These are phyloP conservation scores for Zygosaccharomyces siamensis DNA, from an alignment of 805 yeast genomes.

Conservation along the genomic window DNA sequence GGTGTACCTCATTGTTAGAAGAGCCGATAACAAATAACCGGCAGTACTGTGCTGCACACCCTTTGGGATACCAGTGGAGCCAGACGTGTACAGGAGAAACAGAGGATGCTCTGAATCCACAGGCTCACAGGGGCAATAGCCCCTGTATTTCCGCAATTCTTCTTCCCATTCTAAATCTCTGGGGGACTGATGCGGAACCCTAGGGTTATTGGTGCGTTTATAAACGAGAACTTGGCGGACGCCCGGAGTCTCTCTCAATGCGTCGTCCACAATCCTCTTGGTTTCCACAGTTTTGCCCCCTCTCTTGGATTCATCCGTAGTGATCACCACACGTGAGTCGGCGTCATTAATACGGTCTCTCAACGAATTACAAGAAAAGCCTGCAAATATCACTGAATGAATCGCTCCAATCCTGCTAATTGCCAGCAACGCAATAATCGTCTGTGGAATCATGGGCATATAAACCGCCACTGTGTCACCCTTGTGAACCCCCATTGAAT, in stretches of 20 bases:
- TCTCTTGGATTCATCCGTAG: slow-evolving; percentile 77
- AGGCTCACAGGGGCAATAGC: slow-evolving; percentile 68
- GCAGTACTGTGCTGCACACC: slow-evolving; percentile 81
- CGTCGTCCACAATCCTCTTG: slow-evolving; percentile 79
- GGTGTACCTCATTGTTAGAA: slow-evolving; percentile 65
- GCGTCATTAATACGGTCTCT: slow-evolving; percentile 72
- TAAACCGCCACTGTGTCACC: slow-evolving; percentile 86
- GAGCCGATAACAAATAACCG: slow-evolving; percentile 71
- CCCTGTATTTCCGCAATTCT: slow-evolving; percentile 59
- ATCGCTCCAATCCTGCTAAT: slow-evolving; percentile 77
- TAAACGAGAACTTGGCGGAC: slow-evolving; percentile 67
- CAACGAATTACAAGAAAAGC: slow-evolving; percentile 69
- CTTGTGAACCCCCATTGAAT: slow-evolving; percentile 60
- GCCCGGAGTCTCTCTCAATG: slow-evolving; percentile 58
- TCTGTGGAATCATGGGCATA: slow-evolving; percentile 83
- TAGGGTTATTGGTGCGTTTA: slow-evolving; percentile 62
- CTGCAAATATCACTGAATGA: slow-evolving; percentile 83
- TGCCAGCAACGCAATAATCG: slow-evolving; percentile 69
- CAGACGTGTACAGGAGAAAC: slow-evolving; percentile 77
- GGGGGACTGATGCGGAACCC: slow-evolving; percentile 41
- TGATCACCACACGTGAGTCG: slow-evolving; percentile 63
- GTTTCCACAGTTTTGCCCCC: slow-evolving; percentile 80
- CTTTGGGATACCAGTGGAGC: slow-evolving; percentile 85
- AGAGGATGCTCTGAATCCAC: slow-evolving; percentile 78
- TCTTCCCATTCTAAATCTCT: slow-evolving; percentile 78